These are phyloP conservation scores for Aquilaria sinensis DNA, from an alignment of 345 rosid species.

Conservation along the genomic window DNA sequence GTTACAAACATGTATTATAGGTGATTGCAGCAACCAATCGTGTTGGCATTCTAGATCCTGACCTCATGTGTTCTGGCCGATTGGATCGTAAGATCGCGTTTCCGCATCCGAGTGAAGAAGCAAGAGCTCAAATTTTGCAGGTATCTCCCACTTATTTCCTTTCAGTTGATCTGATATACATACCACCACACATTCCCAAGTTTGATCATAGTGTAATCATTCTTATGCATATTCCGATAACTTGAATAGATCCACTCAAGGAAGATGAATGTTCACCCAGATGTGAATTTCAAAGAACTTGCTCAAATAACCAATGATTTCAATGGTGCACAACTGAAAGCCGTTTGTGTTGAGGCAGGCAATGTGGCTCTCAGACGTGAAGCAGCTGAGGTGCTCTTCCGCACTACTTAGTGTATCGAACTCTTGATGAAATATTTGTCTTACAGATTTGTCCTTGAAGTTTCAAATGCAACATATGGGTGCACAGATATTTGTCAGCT, in stretches of 20 bases:
- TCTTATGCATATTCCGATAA: constrained; percentile 2
- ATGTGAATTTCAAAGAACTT: constrained; percentile 96
- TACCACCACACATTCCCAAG: not conserved
- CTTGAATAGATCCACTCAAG: constrained; percentile 79
- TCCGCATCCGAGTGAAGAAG: constrained; percentile 98
- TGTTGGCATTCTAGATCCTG: constrained; percentile 98
- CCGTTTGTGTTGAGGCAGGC: constrained; percentile 99
- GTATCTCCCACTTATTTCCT: constrained; percentile 16
- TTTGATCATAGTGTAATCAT: not conserved
- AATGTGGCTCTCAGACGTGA: constrained; percentile 98
- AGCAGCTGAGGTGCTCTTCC: constrained; percentile 73
- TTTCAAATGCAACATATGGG: too few relatives aligned
- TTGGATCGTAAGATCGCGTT: constrained; percentile 98
- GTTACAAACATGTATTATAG: constrained; percentile 21
- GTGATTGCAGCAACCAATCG: constrained; percentile 99
- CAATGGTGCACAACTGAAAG: constrained; percentile 97
- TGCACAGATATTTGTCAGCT: too few relatives aligned
- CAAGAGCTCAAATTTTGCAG: constrained; percentile 96
- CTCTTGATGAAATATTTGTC: too few relatives aligned
- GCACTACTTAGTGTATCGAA: too few relatives aligned
- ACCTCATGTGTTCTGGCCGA: constrained; percentile 98
- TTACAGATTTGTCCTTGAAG: too few relatives aligned
- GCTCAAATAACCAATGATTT: constrained; percentile 97
- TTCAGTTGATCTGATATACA: not conserved
- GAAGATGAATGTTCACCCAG: constrained; percentile 98